Base-by-base conservation (phyloP, 2,329 filamentous ascomycete species). In the Daldinia sp. region DNA sequence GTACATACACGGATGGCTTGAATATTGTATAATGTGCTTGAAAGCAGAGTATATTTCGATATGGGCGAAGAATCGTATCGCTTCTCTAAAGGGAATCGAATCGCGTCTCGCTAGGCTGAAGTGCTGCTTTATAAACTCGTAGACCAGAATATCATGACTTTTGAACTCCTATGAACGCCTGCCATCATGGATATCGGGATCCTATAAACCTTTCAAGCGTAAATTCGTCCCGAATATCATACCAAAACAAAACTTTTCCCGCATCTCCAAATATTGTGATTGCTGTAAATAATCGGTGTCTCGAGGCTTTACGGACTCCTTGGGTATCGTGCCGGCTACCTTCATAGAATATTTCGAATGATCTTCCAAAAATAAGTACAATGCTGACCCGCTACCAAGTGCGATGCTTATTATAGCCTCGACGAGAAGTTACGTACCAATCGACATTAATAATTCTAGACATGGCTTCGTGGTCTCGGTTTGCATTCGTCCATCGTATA, bases 261-360 rank as follows among this genome's bases (percentile, higher is more conserved):
- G 55, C 45, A 51, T 27, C 50, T 39, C 47, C 59, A 57, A 59
- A 64, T 67, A 39, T 51, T 54, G 58, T 7, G 58, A 59, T 52
- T 59, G 47, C 27, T 35, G 32, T 54, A 47, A 61, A 23, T 58
- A 58, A 32, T 61, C 66, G 62, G 54, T 62, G 43, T 35, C 61
- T 58, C 54, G 49, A 23, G 49, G 58, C 58, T 61, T 62, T 60
- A 68, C 62, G 64, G 52, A 62, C 63, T 51, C 61, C 63, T 17
- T 63, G 66, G 69, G 70, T 71, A 72, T 71, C 64, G 61, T 71
- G 58, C 63, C 57, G 56, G 55, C 63, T 60, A 47, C 62, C 50
- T 64, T 58, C 56, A 56, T 56, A 56, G 55, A 67, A 65, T 63
- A 30, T 59, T 68, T 64, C 57, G 50, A 61, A 53, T 58, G 35